These are phyloP conservation scores for Oryza officinalis DNA, from an alignment of 176 grass and related monocot species.

Conservation along the genomic window DNA sequence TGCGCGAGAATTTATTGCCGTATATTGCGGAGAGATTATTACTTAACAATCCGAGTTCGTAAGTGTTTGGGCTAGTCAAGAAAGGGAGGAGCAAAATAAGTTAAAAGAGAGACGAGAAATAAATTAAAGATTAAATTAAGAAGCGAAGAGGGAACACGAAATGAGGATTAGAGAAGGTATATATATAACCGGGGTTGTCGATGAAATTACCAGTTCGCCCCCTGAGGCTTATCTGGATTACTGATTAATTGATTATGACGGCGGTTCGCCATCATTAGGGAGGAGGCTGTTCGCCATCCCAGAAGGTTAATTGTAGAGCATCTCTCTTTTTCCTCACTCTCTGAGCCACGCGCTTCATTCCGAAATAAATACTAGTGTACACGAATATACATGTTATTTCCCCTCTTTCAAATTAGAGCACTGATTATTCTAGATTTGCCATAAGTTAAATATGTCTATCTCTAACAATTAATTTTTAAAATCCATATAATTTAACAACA, in stretches of 20 bases:
- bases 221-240: background rate
- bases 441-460: too few relatives aligned
- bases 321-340: background rate
- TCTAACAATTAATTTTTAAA: too few relatives aligned
- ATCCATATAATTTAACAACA: too few relatives aligned
- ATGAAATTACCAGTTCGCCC: background rate
- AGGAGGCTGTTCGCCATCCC: background rate
- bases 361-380: too few relatives aligned
- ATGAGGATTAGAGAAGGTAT: background rate
- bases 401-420: too few relatives aligned
- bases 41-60: background rate
- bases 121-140: conserved; percentile 36
- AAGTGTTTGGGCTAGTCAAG: background rate
- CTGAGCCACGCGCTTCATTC: too few relatives aligned
- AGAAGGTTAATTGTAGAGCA: background rate
- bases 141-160: conserved; percentile 12
- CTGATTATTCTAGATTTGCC: too few relatives aligned
- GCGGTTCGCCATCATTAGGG: background rate
- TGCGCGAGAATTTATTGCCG: conserved; percentile 19
- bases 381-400: too few relatives aligned
- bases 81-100: background rate
- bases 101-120: background rate
- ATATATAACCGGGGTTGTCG: background rate
- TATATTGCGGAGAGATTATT: background rate
- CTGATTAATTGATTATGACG: background rate